A percentile compares a stretch with the other conserved stretches of the same genome.
Evolutionary conservation across 2,329 filamentous ascomycete genomes (phyloP).

Genomic region (Neonectria punicea): DNA sequence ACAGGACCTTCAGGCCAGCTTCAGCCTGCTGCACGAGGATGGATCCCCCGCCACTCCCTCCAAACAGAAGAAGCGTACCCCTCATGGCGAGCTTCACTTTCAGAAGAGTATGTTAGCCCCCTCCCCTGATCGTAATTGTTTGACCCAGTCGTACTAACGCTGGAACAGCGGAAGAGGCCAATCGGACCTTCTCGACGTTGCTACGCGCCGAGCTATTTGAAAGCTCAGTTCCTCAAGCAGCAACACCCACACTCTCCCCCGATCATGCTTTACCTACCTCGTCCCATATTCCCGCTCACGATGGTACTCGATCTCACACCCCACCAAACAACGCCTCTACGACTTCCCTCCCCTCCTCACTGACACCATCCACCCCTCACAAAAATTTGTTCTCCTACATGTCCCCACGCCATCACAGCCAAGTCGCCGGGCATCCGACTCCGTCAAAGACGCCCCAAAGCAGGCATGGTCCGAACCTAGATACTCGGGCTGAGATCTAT

Average conservation of each 20-base stretch:
- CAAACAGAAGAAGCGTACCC: slow-evolving; percentile 83
- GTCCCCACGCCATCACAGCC: slow-evolving; percentile 76
- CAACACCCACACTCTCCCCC: slow-evolving; percentile 70
- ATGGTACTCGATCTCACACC: slow-evolving; percentile 80
- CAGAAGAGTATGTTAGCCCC: slow-evolving; percentile 77
- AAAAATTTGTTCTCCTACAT: slow-evolving; percentile 97
- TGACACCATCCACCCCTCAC: slow-evolving; percentile 94
- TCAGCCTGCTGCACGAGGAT: slow-evolving; percentile 90
- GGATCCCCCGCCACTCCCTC: slow-evolving; percentile 93
- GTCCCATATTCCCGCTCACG: slow-evolving; percentile 64
- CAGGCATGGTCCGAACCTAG: slow-evolving; percentile 86
- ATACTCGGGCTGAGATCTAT: slow-evolving; percentile 92
- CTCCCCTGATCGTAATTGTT: not conserved
- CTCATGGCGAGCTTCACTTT: slow-evolving; percentile 91
- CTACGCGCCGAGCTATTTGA: slow-evolving; percentile 94
- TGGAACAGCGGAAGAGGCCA: slow-evolving; percentile 83
- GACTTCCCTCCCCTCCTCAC: slow-evolving; percentile 73
- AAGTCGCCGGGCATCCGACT: slow-evolving; percentile 83
- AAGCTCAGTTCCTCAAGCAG: slow-evolving; percentile 83
- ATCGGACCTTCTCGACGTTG: slow-evolving; percentile 88
- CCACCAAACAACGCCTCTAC: slow-evolving; percentile 75
- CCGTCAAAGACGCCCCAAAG: slow-evolving; percentile 90
- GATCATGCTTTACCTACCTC: slow-evolving; percentile 63
- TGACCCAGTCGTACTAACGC: slow-evolving; percentile 21
- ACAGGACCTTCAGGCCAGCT: slow-evolving; percentile 92